phyloP scores from a whole-genome alignment of 2,329 filamentous ascomycete species.

The Hymenoscyphus fructigenus region DNA sequence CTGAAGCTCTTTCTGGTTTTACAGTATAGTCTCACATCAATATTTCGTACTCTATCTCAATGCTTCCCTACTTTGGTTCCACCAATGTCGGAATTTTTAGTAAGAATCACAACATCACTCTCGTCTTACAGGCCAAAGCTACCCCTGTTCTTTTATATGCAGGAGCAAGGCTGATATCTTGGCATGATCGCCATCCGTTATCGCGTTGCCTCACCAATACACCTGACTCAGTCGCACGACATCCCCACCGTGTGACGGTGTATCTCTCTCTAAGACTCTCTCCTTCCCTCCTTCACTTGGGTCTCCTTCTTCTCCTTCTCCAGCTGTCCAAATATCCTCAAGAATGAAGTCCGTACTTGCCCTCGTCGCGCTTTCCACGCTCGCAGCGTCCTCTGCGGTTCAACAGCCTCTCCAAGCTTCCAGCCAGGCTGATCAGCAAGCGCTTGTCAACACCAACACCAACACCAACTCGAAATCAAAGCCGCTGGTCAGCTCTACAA shows the following conservation, averaged over 20 bases:
- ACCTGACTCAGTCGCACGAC: slow-evolving; percentile 1
- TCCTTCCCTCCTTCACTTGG: background rate
- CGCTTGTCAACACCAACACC: background rate
- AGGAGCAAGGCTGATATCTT: background rate
- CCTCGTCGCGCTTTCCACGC: slow-evolving; percentile 8
- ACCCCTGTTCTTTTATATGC: background rate
- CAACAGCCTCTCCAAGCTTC: slow-evolving; percentile 14
- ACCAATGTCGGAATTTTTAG: background rate
- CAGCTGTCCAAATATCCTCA: background rate
- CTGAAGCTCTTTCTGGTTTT: too few relatives aligned
- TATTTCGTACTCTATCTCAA: too few relatives aligned
- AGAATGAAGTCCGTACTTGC: slow-evolving; percentile 14
- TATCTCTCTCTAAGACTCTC: background rate
- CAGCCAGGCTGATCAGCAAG: background rate
- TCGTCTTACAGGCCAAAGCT: background rate
- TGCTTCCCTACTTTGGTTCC: background rate
- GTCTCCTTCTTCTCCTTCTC: background rate
- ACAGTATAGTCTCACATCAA: too few relatives aligned
- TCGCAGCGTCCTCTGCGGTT: slow-evolving; percentile 15
- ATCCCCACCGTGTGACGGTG: background rate
- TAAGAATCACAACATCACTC: background rate
- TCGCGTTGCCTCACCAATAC: slow-evolving; percentile 1
- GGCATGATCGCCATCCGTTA: background rate
- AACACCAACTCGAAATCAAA: slow-evolving; percentile 7
- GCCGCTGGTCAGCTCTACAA: slow-evolving; percentile 47